Conservation (phyloP, 768 basidiomycete genomes). For the Candolleomyces aberdarensis region DNA sequence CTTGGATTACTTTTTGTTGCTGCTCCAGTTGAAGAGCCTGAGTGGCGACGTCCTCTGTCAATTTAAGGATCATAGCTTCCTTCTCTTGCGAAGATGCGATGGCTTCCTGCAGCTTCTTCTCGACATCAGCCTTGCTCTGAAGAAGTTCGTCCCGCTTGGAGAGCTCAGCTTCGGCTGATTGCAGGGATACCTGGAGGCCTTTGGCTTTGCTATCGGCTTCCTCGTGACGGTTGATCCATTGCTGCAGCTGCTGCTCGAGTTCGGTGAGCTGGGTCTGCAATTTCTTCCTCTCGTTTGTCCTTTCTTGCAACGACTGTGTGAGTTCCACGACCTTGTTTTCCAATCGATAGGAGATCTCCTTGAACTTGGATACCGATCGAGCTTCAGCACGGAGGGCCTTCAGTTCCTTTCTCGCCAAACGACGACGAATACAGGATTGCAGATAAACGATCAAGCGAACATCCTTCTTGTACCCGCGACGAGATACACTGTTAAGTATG, state of each 20-base stretch:
- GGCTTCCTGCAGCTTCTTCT: constrained; percentile 78
- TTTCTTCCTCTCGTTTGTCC: constrained; percentile 88
- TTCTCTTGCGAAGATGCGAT: constrained; percentile 72
- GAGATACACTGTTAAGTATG: constrained; percentile 42
- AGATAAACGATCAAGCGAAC: constrained; percentile 75
- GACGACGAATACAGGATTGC: constrained; percentile 90
- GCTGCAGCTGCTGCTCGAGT: constrained; percentile 81
- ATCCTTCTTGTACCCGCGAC: constrained; percentile 54
- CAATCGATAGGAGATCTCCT: constrained; percentile 94
- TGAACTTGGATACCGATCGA: constrained; percentile 96
- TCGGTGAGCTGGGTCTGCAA: constrained; percentile 71
- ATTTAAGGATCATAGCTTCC: constrained; percentile 76
- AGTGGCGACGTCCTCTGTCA: constrained; percentile 72
- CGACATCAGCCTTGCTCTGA: constrained; percentile 71
- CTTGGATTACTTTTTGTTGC: constrained; percentile 69
- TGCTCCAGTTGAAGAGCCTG: constrained; percentile 76
- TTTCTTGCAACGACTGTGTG: constrained; percentile 87
- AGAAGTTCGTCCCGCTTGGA: constrained; percentile 73
- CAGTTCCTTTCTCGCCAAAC: constrained; percentile 82
- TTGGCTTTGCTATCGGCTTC: constrained; percentile 76
- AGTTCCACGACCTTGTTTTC: constrained; percentile 99
- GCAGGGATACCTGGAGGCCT: constrained; percentile 67
- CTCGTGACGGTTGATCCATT: constrained; percentile 85
- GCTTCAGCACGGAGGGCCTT: constrained; percentile 85
- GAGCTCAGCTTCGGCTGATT: constrained; percentile 67